phyloP scores from a whole-genome alignment of 345 rosid genomes.

The Gossypium anomalum region DNA sequence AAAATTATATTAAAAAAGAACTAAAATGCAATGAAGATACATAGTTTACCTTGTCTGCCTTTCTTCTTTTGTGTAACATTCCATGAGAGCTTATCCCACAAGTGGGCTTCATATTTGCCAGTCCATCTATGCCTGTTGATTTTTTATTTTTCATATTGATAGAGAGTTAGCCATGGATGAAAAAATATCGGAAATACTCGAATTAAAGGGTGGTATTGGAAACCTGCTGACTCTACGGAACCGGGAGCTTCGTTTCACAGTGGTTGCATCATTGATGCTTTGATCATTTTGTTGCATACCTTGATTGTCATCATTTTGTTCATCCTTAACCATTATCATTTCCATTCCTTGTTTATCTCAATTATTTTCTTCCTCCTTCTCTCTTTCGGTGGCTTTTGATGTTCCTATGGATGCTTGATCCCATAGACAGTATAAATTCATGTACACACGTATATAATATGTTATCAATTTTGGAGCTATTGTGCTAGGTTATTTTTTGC shows the following conservation, averaged over 20 bases:
- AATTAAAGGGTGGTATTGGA: too few relatives aligned
- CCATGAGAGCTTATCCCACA: constrained; percentile 73
- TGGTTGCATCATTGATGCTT: constrained; percentile 27
- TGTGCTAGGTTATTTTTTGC: neutral
- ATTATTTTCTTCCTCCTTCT: neutral
- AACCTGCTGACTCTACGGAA: constrained; percentile 55
- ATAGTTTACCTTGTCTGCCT: constrained; percentile 55
- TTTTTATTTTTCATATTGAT: too few relatives aligned
- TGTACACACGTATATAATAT: neutral
- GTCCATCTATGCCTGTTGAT: constrained; percentile 60
- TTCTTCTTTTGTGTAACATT: constrained; percentile 62
- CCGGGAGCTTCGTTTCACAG: constrained; percentile 65
- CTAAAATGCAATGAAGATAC: neutral
- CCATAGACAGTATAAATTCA: neutral
- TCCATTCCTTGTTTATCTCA: constrained; percentile 24
- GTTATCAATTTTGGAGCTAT: constrained; percentile 16
- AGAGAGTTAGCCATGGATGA: too few relatives aligned
- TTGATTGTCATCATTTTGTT: constrained; percentile 17
- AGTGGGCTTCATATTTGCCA: constrained; percentile 57
- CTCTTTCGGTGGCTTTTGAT: neutral
- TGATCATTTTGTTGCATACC: constrained; percentile 26
- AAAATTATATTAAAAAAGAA: neutral
- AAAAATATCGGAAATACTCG: too few relatives aligned
- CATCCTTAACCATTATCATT: constrained; percentile 35
- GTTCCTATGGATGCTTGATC: constrained; percentile 8